phyloP scores from a whole-genome alignment of 352 stramenopile genomes.

The Phytophthora cactorum region DNA sequence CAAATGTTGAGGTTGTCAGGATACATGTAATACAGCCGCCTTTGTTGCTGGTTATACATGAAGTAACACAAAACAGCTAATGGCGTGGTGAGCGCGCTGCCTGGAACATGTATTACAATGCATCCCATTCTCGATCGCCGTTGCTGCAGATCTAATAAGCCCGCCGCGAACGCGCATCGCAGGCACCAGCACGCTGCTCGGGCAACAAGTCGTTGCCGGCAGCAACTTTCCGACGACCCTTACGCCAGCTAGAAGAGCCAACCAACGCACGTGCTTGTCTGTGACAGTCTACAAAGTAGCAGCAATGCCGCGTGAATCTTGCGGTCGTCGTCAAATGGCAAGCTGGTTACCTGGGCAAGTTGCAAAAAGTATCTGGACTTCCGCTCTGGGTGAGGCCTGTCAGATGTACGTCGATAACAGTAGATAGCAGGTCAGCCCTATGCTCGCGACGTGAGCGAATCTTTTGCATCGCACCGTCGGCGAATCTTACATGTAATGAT shows the following conservation, averaged over 20 bases:
- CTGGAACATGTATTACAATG: too few species aligned
- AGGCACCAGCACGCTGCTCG: slow-evolving; percentile 5
- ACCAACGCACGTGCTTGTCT: slow-evolving; percentile 24
- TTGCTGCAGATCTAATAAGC: slow-evolving; percentile 1
- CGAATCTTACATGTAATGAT: slow-evolving; percentile 3
- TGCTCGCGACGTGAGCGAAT: not conserved
- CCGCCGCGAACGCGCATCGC: slow-evolving; percentile 18
- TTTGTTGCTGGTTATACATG: too few species aligned
- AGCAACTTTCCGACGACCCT: not conserved
- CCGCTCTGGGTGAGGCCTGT: not conserved
- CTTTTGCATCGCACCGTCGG: not conserved
- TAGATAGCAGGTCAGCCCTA: not conserved
- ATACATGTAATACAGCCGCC: too few species aligned
- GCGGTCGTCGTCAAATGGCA: not conserved
- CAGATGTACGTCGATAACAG: not conserved
- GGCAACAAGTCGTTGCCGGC: slow-evolving; percentile 2
- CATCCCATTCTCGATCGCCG: slow-evolving; percentile 5
- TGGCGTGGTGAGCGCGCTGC: too few species aligned
- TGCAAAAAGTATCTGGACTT: not conserved
- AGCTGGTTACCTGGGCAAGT: not conserved
- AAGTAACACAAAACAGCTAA: too few species aligned
- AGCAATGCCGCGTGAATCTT: slow-evolving; percentile 11
- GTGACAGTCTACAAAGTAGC: slow-evolving; percentile 15
- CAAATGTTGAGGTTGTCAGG: too few species aligned
- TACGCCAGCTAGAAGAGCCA: slow-evolving; percentile 23